phyloP scores from a whole-genome alignment of 345 rosid genomes.

The Syzygium aqueum region DNA sequence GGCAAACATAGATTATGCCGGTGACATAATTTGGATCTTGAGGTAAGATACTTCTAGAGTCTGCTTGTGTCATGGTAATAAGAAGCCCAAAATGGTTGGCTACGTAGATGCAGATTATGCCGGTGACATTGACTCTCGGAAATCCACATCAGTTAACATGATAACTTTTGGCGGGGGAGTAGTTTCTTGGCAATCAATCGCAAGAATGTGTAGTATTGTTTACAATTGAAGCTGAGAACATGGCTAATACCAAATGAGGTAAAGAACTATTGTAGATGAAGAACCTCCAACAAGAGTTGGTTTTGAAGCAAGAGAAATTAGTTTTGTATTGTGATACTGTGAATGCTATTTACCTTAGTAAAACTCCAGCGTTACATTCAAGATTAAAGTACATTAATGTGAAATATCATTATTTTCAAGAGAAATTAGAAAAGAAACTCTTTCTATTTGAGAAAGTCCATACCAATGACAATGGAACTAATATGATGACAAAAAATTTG shows the following conservation, averaged over 20 bases:
- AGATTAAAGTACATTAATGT: not conserved
- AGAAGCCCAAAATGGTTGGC: too few relatives aligned
- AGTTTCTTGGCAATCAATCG: not conserved
- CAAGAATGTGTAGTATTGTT: not conserved
- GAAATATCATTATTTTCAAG: not conserved
- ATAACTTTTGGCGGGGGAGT: not conserved
- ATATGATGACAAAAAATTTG: not conserved
- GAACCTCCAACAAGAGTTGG: not conserved
- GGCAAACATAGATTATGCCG: too few relatives aligned
- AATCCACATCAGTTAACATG: not conserved
- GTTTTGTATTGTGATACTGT: not conserved
- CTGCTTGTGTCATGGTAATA: too few relatives aligned
- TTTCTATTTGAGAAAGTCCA: not conserved
- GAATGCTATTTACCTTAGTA: not conserved
- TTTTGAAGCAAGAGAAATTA: not conserved
- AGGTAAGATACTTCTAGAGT: too few relatives aligned
- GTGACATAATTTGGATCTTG: too few relatives aligned
- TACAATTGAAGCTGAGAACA: not conserved
- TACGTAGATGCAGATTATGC: too few relatives aligned
- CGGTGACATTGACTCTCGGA: too few relatives aligned
- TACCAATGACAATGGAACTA: not conserved
- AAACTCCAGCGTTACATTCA: not conserved
- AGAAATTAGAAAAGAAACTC: not conserved
- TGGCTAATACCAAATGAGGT: not conserved
- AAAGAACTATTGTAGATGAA: not conserved